Conservation (phyloP, 2,329 filamentous ascomycete species). For the Cordyceps tenuipes region DNA sequence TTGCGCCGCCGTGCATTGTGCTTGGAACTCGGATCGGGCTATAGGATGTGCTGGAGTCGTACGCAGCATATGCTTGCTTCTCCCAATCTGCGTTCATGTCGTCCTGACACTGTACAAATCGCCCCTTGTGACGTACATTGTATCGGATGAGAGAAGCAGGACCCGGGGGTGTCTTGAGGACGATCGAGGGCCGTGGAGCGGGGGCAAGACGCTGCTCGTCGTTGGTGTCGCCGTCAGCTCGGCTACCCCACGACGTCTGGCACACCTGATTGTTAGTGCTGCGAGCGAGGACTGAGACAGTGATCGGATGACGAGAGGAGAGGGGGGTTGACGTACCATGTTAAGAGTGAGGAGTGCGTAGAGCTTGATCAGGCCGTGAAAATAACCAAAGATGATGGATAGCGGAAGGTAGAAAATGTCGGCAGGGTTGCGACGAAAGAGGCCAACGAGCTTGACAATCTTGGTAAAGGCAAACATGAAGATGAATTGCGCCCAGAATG, state of each 20-base stretch:
- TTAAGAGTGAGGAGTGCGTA: slow-evolving; percentile 77
- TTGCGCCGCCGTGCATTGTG: not conserved
- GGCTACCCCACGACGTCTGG: slow-evolving; percentile 92
- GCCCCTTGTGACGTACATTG: slow-evolving; percentile 35
- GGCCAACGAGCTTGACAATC: slow-evolving; percentile 79
- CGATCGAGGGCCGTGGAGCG: slow-evolving; percentile 32
- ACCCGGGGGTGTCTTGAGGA: slow-evolving; percentile 39
- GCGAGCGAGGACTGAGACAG: not conserved
- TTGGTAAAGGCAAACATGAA: slow-evolving; percentile 83
- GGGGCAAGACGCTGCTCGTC: slow-evolving; percentile 60
- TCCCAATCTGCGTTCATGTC: slow-evolving; percentile 20
- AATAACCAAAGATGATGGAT: slow-evolving; percentile 87
- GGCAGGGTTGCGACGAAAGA: slow-evolving; percentile 75
- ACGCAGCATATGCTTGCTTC: slow-evolving; percentile 25
- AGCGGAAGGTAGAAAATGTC: slow-evolving; percentile 74
- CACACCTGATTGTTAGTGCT: slow-evolving; percentile 4
- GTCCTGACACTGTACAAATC: slow-evolving; percentile 18
- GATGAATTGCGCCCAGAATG: slow-evolving; percentile 53
- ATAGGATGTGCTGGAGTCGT: slow-evolving; percentile 30
- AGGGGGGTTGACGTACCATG: slow-evolving; percentile 52
- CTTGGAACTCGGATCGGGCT: slow-evolving; percentile 20
- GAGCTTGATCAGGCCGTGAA: slow-evolving; percentile 87
- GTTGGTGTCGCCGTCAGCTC: slow-evolving; percentile 82
- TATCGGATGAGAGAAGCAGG: slow-evolving; percentile 37
- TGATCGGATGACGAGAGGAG: slow-evolving; percentile 10